These are phyloP conservation scores for Acanthamoeba culbertsoni DNA, from an alignment of 208 protist species.

Conservation along the genomic window DNA sequence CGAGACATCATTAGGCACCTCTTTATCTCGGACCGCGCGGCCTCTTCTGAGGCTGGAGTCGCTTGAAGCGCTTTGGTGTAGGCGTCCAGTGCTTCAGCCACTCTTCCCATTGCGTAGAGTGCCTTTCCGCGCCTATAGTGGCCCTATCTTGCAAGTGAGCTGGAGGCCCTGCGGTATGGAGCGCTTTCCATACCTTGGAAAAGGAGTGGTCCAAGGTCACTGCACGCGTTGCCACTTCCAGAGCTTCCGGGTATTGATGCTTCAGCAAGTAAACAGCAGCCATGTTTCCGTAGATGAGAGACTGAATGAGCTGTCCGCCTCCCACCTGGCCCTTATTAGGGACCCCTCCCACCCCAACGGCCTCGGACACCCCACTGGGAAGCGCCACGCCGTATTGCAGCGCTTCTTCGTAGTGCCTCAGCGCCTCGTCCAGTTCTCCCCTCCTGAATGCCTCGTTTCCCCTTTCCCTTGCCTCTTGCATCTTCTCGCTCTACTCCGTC, in stretches of 20 bases:
- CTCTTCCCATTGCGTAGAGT: background rate
- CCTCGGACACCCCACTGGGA: background rate
- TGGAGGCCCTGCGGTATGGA: background rate
- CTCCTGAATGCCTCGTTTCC: background rate
- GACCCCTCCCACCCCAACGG: background rate
- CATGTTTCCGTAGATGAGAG: background rate
- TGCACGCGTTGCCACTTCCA: background rate
- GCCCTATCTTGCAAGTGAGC: background rate
- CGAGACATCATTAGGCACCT: background rate
- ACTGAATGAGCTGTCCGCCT: background rate
- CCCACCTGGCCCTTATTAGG: background rate
- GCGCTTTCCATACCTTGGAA: constrained; percentile 5
- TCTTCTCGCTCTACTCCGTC: background rate
- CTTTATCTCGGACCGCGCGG: background rate
- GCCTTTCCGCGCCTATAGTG: background rate
- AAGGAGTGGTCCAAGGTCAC: background rate
- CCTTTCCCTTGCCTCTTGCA: constrained; percentile 11
- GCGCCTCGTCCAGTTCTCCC: background rate
- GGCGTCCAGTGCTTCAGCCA: background rate
- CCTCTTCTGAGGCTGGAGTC: background rate
- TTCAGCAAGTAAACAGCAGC: background rate
- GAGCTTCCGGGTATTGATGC: background rate
- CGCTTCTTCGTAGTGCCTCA: background rate
- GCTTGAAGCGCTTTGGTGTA: background rate
- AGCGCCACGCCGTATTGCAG: background rate